Evolutionary conservation across 768 basidiomycete species (phyloP).

Genomic region (Leucocoprinus sp.): DNA sequence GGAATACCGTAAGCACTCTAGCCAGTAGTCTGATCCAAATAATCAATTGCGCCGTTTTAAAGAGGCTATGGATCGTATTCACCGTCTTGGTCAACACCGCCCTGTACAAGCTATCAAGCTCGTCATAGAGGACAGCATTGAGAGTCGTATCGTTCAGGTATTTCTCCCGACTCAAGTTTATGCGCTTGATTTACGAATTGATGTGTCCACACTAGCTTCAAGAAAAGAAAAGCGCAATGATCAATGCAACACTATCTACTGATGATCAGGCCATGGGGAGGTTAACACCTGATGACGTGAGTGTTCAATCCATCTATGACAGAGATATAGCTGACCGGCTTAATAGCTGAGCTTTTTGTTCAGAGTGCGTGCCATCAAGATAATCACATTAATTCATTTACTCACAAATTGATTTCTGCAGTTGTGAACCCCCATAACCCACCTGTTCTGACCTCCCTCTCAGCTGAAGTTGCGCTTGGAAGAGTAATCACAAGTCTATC

Average conservation of each 20-base stretch:
- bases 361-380: constrained; percentile 31
- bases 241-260: constrained; percentile 76
- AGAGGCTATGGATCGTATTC: constrained; percentile 98
- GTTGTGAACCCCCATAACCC: neutral
- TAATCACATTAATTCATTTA: neutral
- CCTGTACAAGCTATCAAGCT: constrained; percentile 92
- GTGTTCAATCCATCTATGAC: constrained; percentile 14
- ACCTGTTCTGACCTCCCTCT: no score
- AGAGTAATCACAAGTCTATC: no score
- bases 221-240: constrained; percentile 96
- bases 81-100: constrained; percentile 89
- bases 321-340: neutral
- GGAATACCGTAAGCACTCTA: constrained; percentile 62
- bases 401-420: neutral
- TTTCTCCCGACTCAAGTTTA: constrained; percentile 9
- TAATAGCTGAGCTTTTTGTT: constrained; percentile 49
- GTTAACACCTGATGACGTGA: constrained; percentile 76
- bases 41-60: constrained; percentile 12
- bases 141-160: constrained; percentile 87
- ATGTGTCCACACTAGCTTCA: constrained; percentile 47
- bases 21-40: neutral
- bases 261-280: constrained; percentile 92
- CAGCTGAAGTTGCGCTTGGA: no score
- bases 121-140: constrained; percentile 93
- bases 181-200: neutral